Base-by-base conservation (phyloP, 225 moss, liverwort and hornwort species). In the Physcomitrellopsis africana region DNA sequence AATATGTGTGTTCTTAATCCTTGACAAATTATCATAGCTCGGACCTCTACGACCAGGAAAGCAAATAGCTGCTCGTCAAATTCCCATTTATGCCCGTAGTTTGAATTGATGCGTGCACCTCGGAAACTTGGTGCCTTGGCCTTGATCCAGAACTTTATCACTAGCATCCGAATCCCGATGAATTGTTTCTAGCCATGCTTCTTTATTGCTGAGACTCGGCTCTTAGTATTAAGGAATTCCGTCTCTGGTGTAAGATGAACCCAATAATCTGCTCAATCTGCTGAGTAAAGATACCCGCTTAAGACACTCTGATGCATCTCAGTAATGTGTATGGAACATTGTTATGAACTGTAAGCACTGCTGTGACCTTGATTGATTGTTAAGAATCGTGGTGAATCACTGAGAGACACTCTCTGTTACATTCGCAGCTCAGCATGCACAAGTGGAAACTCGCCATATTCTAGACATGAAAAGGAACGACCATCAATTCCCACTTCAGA, bases 31-130 rank as follows among this genome's bases (percentile, higher is more conserved):
- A 57, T 43, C 51, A n/a, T 74, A 89, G 89, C 42, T 64, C 85
- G 10, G 57, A 72, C 4, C 85, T 90, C 11, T 90, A 90, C 74
- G 85, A 90, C 53, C 69, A 76, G 59, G 90, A 90, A 69, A 90
- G 90, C 79, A 90, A 85, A 67, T 90, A 85, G 54, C 70, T 51
- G 46, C 32, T 37, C 32, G 1, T 37, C 32, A 37, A 7, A 37
- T 37, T 37, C 32, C 32, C 20, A 26, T 64, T 22, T 57, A 72
- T 70, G 65, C 44, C 68, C 57, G 19, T 48, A 7, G n/a, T 79
- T 53, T 68, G 52, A 43, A 5, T 54, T 15, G 8, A 37, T 48
- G 8, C 67, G 37, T 60, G 41, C 60, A 41, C 27, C 32, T 52
- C 22, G 12, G 56, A 51, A 56, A 57, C 60, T 51, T 56, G 29